These are phyloP conservation scores for Triticum turgidum DNA, from an alignment of 176 grass and related monocot species.

Conservation along the genomic window DNA sequence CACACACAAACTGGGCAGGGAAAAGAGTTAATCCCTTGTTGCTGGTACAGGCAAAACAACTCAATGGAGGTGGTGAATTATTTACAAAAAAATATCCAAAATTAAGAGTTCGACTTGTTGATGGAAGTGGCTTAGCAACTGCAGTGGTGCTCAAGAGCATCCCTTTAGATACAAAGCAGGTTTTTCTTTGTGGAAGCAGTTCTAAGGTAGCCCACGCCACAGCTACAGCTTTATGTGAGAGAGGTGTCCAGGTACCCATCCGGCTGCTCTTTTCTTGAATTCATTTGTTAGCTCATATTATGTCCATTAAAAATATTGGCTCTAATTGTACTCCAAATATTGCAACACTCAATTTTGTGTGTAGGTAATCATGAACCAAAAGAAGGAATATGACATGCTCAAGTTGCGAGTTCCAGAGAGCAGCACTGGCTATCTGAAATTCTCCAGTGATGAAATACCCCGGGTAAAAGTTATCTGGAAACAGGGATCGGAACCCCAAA, in stretches of 20 bases:
- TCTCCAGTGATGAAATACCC: constrained; percentile 53
- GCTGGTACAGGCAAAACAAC: constrained; percentile 49
- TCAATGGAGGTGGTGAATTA: constrained; percentile 73
- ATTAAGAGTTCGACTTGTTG: constrained; percentile 76
- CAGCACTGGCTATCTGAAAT: constrained; percentile 46
- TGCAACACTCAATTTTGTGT: constrained; percentile 6
- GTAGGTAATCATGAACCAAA: constrained; percentile 72
- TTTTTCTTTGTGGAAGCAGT: constrained; percentile 52
- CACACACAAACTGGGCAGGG: neutral
- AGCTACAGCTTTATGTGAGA: constrained; percentile 59
- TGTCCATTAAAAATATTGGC: neutral
- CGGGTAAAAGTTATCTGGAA: constrained; percentile 44
- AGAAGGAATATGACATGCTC: constrained; percentile 62
- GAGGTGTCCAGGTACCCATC: constrained; percentile 58
- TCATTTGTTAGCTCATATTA: neutral
- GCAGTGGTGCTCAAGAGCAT: constrained; percentile 75
- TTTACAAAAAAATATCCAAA: constrained; percentile 82
- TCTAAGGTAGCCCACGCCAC: constrained; percentile 64
- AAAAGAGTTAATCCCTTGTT: neutral
- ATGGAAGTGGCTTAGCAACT: constrained; percentile 90
- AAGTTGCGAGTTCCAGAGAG: constrained; percentile 48
- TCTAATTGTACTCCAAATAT: neutral
- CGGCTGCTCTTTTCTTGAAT: neutral
- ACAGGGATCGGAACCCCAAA: too few species aligned
- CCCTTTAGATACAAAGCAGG: constrained; percentile 46